phyloP scores from a whole-genome alignment of 192 early-diverging fungal genomes.

The Haplosporangium gracile region DNA sequence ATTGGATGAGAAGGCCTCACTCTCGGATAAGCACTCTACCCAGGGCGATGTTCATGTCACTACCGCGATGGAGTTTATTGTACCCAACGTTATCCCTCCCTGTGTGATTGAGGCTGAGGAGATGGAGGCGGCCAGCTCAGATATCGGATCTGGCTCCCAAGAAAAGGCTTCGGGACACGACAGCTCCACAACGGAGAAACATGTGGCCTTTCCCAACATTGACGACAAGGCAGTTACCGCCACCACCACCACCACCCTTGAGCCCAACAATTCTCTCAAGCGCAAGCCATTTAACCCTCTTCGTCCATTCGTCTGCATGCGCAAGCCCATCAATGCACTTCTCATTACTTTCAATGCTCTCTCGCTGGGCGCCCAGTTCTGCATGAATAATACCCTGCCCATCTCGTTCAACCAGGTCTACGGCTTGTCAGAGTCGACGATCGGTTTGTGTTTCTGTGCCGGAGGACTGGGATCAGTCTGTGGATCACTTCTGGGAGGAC shows the following conservation, averaged over 20 bases:
- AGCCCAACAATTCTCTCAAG: not conserved
- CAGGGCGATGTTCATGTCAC: not conserved
- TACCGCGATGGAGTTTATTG: conserved; percentile 39
- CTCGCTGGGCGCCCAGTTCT: conserved; percentile 53
- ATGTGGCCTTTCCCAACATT: conserved; percentile 30
- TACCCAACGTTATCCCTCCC: conserved; percentile 30
- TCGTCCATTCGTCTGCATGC: conserved; percentile 37
- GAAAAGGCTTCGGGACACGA: conserved; percentile 3
- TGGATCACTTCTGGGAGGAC: conserved; percentile 57
- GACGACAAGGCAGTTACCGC: not conserved
- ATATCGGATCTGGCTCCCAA: not conserved
- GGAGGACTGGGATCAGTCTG: conserved; percentile 56
- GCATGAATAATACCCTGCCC: conserved; percentile 53
- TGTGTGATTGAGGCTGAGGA: conserved; percentile 15
- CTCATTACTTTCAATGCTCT: conserved; percentile 52
- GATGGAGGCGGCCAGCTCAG: not conserved
- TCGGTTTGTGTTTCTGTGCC: conserved; percentile 60
- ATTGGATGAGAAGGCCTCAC: not conserved
- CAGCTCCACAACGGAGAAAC: not conserved
- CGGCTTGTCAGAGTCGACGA: conserved; percentile 40
- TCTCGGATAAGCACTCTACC: not conserved
- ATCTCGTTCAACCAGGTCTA: conserved; percentile 53
- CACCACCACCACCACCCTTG: not conserved
- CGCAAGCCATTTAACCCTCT: conserved; percentile 52
- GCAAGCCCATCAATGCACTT: conserved; percentile 38